Conservation (phyloP, 148 eudicot genomes). For the Fallopia convolvulus region DNA sequence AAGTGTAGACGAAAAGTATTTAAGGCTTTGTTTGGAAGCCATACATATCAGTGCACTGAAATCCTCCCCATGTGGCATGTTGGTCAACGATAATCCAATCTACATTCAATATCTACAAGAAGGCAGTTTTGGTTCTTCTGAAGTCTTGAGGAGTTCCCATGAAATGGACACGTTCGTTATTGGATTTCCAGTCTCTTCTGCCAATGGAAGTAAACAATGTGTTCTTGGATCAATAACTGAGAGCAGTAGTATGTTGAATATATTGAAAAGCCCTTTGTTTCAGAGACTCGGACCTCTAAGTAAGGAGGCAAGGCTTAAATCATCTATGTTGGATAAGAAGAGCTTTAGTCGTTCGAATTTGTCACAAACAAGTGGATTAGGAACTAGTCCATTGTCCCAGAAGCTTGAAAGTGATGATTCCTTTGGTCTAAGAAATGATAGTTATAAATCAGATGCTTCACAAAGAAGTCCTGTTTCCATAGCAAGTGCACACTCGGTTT, state of each 20-base stretch:
- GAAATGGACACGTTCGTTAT: background rate
- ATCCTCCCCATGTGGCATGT: constrained; percentile 18
- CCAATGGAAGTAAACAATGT: constrained; percentile 20
- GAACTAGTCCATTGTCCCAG: constrained; percentile 17
- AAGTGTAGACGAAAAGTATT: constrained; percentile 44
- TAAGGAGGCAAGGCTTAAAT: constrained; percentile 13
- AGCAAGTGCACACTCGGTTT: constrained; percentile 31
- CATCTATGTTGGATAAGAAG: background rate
- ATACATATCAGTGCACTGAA: constrained; percentile 31
- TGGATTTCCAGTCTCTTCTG: constrained; percentile 16
- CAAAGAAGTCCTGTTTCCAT: constrained; percentile 32
- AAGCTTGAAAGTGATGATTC: constrained; percentile 29
- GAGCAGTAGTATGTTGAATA: constrained; percentile 57
- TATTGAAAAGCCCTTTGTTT: constrained; percentile 62
- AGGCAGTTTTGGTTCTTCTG: constrained; percentile 16
- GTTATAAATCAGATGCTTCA: constrained; percentile 24
- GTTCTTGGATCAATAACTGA: constrained; percentile 42
- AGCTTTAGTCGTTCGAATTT: background rate
- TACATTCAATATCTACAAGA: constrained; percentile 16
- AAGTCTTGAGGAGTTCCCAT: constrained; percentile 6
- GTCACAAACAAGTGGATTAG: constrained; percentile 16
- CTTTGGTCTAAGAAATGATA: constrained; percentile 14
- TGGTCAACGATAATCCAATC: constrained; percentile 5
- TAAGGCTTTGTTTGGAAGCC: constrained; percentile 39
- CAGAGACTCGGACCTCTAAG: constrained; percentile 32